Evolutionary conservation across 169 alveolate species (phyloP), one percentile per base, ranked within the genome.

Genomic region (Cryptosporidium felis): DNA sequence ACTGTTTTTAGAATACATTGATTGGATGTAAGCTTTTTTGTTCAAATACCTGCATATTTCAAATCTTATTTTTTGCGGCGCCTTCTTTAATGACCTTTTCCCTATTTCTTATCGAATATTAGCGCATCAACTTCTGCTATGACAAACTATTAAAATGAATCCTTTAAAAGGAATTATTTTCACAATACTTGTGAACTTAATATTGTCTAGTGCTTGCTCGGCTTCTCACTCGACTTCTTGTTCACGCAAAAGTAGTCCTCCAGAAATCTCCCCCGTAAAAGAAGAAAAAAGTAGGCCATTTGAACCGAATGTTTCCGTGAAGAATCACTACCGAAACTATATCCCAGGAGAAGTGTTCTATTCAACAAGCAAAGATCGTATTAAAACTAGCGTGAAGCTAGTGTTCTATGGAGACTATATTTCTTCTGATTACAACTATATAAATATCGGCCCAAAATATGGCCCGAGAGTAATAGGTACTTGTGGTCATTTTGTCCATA

Each of bases 361-460:
- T 44, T 65, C 81, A 28, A 26, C 81, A 5, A 42, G 14, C 14
- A 16, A 42, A 16, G 45, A 65, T 32, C 14, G 21, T 5, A 61
- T 65, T 47, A 5, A 23, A 21, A 65, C 49, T 53, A 38, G 28
- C 28, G 32, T 65, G 9, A 65, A 46, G 49, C 21, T 65, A 6
- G 81, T 45, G 3, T 65, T 44, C 10, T 65, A 65, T 30, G 81
- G 81, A 26, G 81, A 65, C 28, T 65, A 65, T 30, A 46, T 65
- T 46, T n/a, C 8, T 23, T 26, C 38, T 28, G 81, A 65, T 30
- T 65, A n/a, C 28, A 18, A 65, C 0, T 32, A 65, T n/a, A 42
- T 65, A 5, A 45, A 26, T 28, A 18, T 28, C 46, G 49, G 49
- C 10, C 40, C 42, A 9, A 65, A 65, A 65, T 36, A 53, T 38